These are phyloP conservation scores for Pleurotus citrinopileatus DNA, from an alignment of 768 basidiomycete genomes.

Conservation along the genomic window DNA sequence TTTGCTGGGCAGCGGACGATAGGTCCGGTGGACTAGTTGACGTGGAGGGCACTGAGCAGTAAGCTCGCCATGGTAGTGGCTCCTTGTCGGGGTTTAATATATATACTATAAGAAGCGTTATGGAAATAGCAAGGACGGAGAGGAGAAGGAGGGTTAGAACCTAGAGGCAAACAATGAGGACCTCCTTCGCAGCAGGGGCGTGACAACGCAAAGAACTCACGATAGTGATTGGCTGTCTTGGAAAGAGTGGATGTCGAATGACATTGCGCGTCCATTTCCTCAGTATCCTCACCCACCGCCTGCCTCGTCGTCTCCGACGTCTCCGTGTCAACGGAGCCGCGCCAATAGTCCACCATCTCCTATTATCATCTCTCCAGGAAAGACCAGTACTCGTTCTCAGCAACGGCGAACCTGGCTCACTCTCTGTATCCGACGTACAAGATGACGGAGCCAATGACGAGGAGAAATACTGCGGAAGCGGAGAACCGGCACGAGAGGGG, in stretches of 20 bases:
- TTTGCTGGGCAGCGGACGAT: constrained; percentile 34
- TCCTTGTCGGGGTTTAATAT: constrained; percentile 95
- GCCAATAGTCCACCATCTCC: constrained; percentile 54
- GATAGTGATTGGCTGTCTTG: constrained; percentile 77
- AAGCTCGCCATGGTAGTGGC: constrained; percentile 90
- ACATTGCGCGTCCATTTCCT: constrained; percentile 55
- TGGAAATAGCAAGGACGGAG: constrained; percentile 74
- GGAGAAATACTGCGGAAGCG: constrained; percentile 52
- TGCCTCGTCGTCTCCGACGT: constrained; percentile 51
- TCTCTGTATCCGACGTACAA: constrained; percentile 60
- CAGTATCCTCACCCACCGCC: constrained; percentile 43
- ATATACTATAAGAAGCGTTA: constrained; percentile 88
- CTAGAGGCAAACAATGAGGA: constrained; percentile 29
- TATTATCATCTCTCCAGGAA: constrained; percentile 43
- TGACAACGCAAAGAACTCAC: constrained; percentile 42
- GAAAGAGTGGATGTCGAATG: constrained; percentile 73
- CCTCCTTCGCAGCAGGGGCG: background rate
- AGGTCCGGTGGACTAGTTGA: constrained; percentile 40
- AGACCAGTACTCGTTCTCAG: constrained; percentile 30
- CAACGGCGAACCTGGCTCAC: constrained; percentile 52
- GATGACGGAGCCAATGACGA: constrained; percentile 43
- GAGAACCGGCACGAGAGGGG: constrained; percentile 62
- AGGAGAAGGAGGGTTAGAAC: constrained; percentile 73
- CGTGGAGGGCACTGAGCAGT: constrained; percentile 72
- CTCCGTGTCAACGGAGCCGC: constrained; percentile 24